Evolutionary conservation across 306 rosid genomes (phyloP), one percentile per base, ranked within the genome.

Genomic region (Sphenostylis stenocarpa): DNA sequence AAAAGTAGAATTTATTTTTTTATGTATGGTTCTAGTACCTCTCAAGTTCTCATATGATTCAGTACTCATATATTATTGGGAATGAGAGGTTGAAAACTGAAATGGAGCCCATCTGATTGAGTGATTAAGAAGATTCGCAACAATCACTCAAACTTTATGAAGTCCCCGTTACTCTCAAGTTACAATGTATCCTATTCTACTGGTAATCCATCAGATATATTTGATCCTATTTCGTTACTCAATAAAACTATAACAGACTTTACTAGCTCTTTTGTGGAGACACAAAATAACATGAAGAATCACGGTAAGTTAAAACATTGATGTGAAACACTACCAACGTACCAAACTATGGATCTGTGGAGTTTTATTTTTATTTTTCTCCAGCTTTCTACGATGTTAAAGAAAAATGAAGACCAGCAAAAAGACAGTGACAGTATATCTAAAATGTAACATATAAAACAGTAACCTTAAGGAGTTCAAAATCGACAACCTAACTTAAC

Each of bases 321-420:
- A 81, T 71, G 81, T 62, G 81, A 81, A 81, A 70, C 52, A 49
- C 81, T 43, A 81, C 36, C 85, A 41, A 38, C 77, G 77, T 55
- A 81, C 69, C 80, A 17, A 81, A 73, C 74, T 43, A 57, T 71
- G 65, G 52, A 72, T 64, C 11, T 9, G 28, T 53, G 24, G 72
- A 31, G 51, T 67, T 62, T 24, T 8, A 43, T 41, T 24, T 28
- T 36, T n/a, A n/a, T n/a, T 43, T 36, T 53, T 67, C 49, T 41
- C 70, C 45, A 52, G 10, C 38, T 61, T 41, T 41, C 47, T 41
- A 41, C 47, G 15, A 41, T 10, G 47, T 38, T 3, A 38, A 41
- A 41, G 9, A 6, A 49, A 48, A 62, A 39, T 47, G 49, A 73
- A 80, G 44, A 53, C 23, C 33, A 73, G 45, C 56, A 44, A 17